Base-by-base conservation (phyloP, 169 alveolate species). In the Cryptosporidium sp. region DNA sequence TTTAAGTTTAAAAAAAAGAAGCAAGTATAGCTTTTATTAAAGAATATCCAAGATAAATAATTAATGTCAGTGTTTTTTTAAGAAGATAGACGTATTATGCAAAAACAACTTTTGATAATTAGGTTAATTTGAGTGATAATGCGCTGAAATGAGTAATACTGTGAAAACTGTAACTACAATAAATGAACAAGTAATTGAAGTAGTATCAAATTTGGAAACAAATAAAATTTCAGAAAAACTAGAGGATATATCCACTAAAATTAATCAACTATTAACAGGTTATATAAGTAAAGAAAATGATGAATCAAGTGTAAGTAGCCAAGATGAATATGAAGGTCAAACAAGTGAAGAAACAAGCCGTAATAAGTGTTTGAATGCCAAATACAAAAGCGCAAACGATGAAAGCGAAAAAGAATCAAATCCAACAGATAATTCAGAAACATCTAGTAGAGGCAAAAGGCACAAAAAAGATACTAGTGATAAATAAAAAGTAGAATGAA, bases 251-350 rank as follows among this genome's bases (percentile, higher is more conserved):
- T 65, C 72, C 7, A 14, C 7, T 18, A 51, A 58, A 35, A 45
- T 53, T 14, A 73, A 73, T 58, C 42, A 51, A 7, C 31, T 73
- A n/a, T 37, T 73, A n/a, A 73, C 86, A 56, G 58, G 23, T 5
- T 73, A 56, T 26, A 7, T 65, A 7, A 21, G 37, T 9, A 56
- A 56, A 56, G 67, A 65, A 33, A 65, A 33, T 2, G 44, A 31
- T 14, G 23, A 33, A 5, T 65, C 33, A 10, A 37, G 26, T 35
- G 29, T 21, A 37, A 33, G 33, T 35, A 65, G 72, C 23, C 42
- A 65, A 26, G 72, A 65, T 37, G 72, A 65, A 29, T 65, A 14
- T n/a, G 29, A 65, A 33, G 0, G 5, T 21, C 72, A 65, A 65
- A 31, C 16, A 9, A 8, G 16, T n/a, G 51, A 37, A 21, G 52